Evolutionary conservation across 805 yeast genomes (phyloP).

Genomic region (Spathaspora hagerdaliae): DNA sequence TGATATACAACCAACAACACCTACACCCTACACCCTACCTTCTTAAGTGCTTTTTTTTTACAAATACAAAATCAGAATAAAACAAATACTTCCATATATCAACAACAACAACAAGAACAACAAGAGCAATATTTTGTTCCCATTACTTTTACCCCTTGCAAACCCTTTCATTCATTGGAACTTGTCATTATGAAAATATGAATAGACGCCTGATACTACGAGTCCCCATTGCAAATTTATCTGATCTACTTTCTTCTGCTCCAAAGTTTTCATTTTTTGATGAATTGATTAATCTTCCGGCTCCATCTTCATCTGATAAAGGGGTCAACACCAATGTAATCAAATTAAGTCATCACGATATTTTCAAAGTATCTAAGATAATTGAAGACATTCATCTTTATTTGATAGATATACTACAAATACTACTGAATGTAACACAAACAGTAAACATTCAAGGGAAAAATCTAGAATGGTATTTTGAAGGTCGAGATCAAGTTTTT

Average conservation of each 20-base stretch:
- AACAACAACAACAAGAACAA: too few relatives aligned
- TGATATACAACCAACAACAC: too few relatives aligned
- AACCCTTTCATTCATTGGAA: too few relatives aligned
- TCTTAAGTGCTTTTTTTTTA: too few relatives aligned
- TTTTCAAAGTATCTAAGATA: conserved; percentile 22
- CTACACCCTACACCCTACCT: too few relatives aligned
- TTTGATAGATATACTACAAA: conserved; percentile 15
- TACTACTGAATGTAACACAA: conserved; percentile 10
- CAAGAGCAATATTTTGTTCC: too few relatives aligned
- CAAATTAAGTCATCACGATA: conserved; percentile 18
- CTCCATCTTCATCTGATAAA: neutral
- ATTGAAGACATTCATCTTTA: conserved; percentile 25
- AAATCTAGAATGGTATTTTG: conserved; percentile 22
- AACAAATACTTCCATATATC: too few relatives aligned
- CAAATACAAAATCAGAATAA: too few relatives aligned
- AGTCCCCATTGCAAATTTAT: conserved; percentile 5
- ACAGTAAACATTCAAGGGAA: neutral
- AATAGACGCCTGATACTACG: neutral
- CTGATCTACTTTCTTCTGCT: conserved; percentile 13
- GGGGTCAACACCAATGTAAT: conserved; percentile 1
- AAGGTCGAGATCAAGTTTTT: conserved; percentile 17
- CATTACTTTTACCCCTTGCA: too few relatives aligned
- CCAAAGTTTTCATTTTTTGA: conserved; percentile 21
- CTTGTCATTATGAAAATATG: neutral
- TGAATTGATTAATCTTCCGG: conserved; percentile 18